phyloP scores from a whole-genome alignment of 2,329 filamentous ascomycete species.

The Fonsecaea pugnacius region DNA sequence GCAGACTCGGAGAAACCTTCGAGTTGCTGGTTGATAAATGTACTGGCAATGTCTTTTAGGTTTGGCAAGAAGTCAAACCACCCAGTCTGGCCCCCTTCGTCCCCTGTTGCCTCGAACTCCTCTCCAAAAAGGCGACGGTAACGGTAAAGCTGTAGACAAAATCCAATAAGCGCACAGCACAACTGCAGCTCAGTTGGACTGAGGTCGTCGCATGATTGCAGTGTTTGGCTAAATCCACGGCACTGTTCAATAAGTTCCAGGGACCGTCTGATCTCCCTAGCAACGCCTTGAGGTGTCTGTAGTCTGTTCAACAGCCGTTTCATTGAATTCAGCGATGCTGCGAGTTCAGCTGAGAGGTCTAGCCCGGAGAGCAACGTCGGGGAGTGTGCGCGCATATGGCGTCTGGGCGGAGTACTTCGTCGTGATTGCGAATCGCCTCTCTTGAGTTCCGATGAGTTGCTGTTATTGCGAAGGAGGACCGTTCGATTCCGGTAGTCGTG shows the following conservation, averaged over 20 bases:
- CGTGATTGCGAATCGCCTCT: background rate
- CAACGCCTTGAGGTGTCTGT: too few species aligned
- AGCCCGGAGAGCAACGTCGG: conserved; percentile 11
- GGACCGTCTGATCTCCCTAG: background rate
- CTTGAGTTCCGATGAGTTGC: background rate
- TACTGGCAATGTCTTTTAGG: conserved; percentile 15
- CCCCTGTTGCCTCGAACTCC: background rate
- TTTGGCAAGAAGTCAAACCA: background rate
- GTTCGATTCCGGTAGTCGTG: conserved; percentile 19
- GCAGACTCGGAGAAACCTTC: conserved; percentile 6
- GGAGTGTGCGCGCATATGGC: conserved; percentile 4
- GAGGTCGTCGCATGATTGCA: conserved; percentile 12
- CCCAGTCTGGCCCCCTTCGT: background rate
- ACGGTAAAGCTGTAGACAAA: conserved; percentile 14
- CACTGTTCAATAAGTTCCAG: conserved; percentile 4
- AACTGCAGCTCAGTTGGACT: conserved; percentile 21
- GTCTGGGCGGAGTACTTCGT: background rate
- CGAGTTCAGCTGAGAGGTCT: conserved; percentile 1
- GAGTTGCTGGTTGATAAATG: conserved; percentile 28
- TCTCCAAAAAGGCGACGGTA: background rate
- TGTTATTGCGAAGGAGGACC: conserved; percentile 7
- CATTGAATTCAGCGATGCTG: background rate
- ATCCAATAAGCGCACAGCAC: conserved; percentile 20
- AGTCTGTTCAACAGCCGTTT: background rate
- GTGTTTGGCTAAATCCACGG: conserved; percentile 13